phyloP scores from a whole-genome alignment of 768 basidiomycete genomes.

The Gloeopeniophorella convolvens region DNA sequence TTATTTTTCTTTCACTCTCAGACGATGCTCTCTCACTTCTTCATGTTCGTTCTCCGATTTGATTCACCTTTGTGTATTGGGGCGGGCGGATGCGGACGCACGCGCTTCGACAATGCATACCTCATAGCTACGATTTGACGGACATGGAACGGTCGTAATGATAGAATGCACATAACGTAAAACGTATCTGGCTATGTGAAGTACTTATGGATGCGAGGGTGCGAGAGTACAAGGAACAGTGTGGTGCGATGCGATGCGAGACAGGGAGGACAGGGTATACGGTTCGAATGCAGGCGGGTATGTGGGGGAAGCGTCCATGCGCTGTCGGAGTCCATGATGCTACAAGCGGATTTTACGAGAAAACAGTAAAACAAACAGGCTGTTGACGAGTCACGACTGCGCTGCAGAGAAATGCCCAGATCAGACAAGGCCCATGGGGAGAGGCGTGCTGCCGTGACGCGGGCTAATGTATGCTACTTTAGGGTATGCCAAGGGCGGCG shows the following conservation, averaged over 20 bases:
- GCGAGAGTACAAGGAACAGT: no score
- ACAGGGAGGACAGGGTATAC: no score
- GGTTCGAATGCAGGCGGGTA: not conserved
- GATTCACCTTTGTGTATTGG: not conserved
- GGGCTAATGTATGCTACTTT: not conserved
- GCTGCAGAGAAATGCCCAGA: no score
- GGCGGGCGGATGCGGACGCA: not conserved
- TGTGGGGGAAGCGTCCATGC: not conserved
- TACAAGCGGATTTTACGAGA: not conserved
- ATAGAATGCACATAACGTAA: slow-evolving; percentile 13
- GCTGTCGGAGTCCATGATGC: not conserved
- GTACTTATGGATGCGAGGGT: no score
- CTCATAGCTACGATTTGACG: slow-evolving; percentile 19
- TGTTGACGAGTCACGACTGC: no score
- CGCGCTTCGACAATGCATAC: slow-evolving; percentile 5
- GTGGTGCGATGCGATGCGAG: no score
- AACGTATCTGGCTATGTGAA: no score
- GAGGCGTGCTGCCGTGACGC: not conserved
- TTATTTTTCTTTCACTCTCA: not conserved
- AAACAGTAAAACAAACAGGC: not conserved
- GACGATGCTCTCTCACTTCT: not conserved
- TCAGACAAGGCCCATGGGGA: not conserved
- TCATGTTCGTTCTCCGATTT: not conserved
- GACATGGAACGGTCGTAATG: slow-evolving; percentile 19
- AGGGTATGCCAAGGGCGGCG: no score